A percentile compares a stretch with the other conserved stretches of the same genome.
Evolutionary conservation across 1,284 basidiomycete genomes (phyloP).

Genomic region (Melampsora abietis-canadensis): DNA sequence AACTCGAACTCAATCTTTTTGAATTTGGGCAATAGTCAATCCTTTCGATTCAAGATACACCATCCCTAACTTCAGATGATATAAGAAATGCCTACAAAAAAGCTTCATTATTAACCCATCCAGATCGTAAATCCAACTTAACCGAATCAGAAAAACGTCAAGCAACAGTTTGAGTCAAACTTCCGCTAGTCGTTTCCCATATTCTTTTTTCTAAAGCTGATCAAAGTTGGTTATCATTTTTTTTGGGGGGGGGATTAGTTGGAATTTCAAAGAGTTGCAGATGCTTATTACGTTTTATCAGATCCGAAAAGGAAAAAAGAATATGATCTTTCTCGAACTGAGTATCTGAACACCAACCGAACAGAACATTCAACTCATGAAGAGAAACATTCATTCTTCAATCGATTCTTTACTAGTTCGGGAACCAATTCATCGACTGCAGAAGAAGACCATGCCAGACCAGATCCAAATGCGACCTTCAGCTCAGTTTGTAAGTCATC

Average conservation of each 20-base stretch:
- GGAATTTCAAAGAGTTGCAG: conserved; percentile 64
- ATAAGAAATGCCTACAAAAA: conserved; percentile 27
- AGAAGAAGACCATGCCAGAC: background rate
- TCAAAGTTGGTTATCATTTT: no score
- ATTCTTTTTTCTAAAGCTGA: no score
- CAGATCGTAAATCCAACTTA: conserved; percentile 30
- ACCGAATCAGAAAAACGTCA: conserved; percentile 6
- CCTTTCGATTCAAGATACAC: conserved; percentile 11
- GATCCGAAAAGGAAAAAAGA: conserved; percentile 72
- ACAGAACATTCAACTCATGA: conserved; percentile 69
- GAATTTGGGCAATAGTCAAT: background rate
- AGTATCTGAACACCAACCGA: conserved; percentile 54
- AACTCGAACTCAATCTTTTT: no score
- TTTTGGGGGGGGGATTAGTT: conserved; percentile 1
- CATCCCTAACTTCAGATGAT: conserved; percentile 6
- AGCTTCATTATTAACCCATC: conserved; percentile 29
- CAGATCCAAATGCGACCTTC: conserved; percentile 26
- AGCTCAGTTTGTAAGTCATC: conserved; percentile 28
- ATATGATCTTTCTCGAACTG: conserved; percentile 64
- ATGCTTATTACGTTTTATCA: conserved; percentile 93
- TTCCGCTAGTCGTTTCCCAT: no score
- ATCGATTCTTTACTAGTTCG: conserved; percentile 61
- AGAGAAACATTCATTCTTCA: no score
- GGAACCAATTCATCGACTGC: background rate
- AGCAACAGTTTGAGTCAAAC: conserved; percentile 4